Conservation (phyloP, 257 asterid genomes). For the Primulina eburnea region DNA sequence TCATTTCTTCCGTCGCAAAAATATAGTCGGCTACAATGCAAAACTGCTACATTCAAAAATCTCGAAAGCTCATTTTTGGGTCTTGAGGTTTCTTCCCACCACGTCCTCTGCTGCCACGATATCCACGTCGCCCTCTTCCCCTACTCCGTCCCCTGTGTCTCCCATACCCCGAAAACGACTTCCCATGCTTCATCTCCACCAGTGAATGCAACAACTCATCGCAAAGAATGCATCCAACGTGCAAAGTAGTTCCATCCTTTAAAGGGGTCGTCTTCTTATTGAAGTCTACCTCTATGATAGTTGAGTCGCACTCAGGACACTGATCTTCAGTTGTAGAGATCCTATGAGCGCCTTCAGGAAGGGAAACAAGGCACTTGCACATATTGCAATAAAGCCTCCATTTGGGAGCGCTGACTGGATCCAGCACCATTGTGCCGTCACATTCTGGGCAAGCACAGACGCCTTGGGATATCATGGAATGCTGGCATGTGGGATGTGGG, state of each 20-base stretch:
- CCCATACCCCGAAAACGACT: constrained; percentile 47
- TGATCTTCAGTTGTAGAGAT: constrained; percentile 65
- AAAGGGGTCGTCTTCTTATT: constrained; percentile 87
- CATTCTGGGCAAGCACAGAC: constrained; percentile 97
- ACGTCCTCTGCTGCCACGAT: constrained; percentile 45
- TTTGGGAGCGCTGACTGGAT: constrained; percentile 82
- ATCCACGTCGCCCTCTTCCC: constrained; percentile 56
- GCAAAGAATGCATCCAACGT: constrained; percentile 79
- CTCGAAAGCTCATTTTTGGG: constrained; percentile 90
- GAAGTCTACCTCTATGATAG: constrained; percentile 81
- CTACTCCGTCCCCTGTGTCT: constrained; percentile 62
- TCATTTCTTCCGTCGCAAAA: too few species aligned
- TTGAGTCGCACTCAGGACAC: constrained; percentile 81
- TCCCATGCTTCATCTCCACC: constrained; percentile 84
- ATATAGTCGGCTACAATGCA: background rate
- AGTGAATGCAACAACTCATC: constrained; percentile 81
- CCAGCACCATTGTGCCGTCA: constrained; percentile 80
- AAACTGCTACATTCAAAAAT: constrained; percentile 41
- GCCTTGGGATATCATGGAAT: constrained; percentile 80
- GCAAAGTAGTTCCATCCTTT: constrained; percentile 67
- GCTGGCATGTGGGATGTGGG: constrained; percentile 86
- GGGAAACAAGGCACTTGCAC: constrained; percentile 85
- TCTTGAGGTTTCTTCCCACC: constrained; percentile 55
- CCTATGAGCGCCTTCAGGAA: constrained; percentile 88
- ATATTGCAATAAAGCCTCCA: constrained; percentile 85